Base-by-base conservation (phyloP, 2,329 filamentous ascomycete genomes). In the Fusarium sp. region DNA sequence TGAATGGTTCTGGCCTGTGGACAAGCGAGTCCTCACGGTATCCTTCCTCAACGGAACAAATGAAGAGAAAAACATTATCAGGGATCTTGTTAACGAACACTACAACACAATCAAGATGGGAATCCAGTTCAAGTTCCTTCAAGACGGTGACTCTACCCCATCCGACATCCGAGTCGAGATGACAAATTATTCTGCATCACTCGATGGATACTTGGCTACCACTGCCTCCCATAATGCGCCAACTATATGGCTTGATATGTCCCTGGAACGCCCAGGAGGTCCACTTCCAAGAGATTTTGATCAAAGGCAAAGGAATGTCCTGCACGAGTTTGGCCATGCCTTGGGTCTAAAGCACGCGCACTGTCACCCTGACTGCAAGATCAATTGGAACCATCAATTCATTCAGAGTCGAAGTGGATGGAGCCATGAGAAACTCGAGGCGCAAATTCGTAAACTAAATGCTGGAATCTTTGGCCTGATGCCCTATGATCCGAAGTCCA, bases 51-150 rank as follows among this genome's bases (percentile, higher is more conserved):
- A 49, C 44, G 23, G 44, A 27, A 49, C 44, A 29, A 16, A 40
- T 18, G 44, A 49, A n/a, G 44, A 49, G 9, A 49, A 16, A n/a
- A 49, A 49, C n/a, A 49, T 4, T 11, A 27, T 49, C 5, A 29
- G 16, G 3, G n/a, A 49, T 11, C 23, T 16, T 27, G 9, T 49
- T 9, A 29, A 29, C 6, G 23, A 11, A 4, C 23, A 49, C 9
- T 49, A 49, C 44, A 49, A 49, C 44, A 49, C 23, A n/a, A 16
- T 49, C 23, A 49, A 49, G 44, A 49, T 49, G 44, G 44, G 44
- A 2, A 49, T 49, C 44, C 23, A 23, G 9, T 49, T 49, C 44
- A 29, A 49, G 23, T 49, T 29, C 44, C 14, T 29, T 6, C 14
- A 49, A 25, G 44, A 49, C 9, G 14, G 3, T 6, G 23, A 49